Percentiles rank a stretch among this genome's conserved stretches.
These are phyloP conservation scores for Schizophyllum commune DNA, from an alignment of 1,284 basidiomycete species.

Conservation along the genomic window DNA sequence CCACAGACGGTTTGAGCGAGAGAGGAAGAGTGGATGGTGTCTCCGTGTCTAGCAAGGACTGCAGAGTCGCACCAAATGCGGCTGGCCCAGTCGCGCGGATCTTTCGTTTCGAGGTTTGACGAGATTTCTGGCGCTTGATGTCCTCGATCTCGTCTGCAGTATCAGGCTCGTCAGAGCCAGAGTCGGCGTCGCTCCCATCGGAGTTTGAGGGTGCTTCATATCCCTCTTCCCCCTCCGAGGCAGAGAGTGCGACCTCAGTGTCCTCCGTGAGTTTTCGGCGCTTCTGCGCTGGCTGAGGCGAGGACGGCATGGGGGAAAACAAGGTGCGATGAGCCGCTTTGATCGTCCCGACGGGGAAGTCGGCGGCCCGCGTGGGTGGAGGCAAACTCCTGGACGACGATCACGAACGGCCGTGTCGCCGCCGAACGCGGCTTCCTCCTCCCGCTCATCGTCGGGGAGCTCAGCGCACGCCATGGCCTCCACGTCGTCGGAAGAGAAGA, in stretches of 20 bases:
- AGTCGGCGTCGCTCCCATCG: slow-evolving; percentile 16
- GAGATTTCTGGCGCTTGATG: slow-evolving; percentile 53
- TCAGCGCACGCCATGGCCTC: slow-evolving; percentile 11
- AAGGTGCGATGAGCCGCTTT: neutral
- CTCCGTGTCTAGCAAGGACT: slow-evolving; percentile 59
- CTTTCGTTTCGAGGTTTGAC: slow-evolving; percentile 74
- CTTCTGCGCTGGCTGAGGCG: slow-evolving; percentile 22
- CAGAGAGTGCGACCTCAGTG: slow-evolving; percentile 7
- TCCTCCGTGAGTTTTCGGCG: slow-evolving; percentile 30
- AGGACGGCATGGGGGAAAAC: slow-evolving; percentile 23
- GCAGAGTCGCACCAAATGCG: slow-evolving; percentile 65
- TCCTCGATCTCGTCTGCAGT: slow-evolving; percentile 58
- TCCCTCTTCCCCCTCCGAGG: slow-evolving; percentile 16
- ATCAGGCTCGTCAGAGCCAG: slow-evolving; percentile 27
- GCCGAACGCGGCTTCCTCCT: neutral
- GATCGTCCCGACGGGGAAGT: no score
- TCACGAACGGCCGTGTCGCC: no score
- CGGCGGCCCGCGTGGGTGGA: no score
- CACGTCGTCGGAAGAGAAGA: slow-evolving; percentile 11
- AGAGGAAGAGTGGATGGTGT: slow-evolving; percentile 60
- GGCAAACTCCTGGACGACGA: no score
- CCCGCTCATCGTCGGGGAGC: neutral
- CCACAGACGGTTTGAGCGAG: slow-evolving; percentile 68
- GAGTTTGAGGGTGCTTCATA: slow-evolving; percentile 25
- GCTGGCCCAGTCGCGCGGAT: slow-evolving; percentile 67